Conservation (phyloP, 2,329 filamentous ascomycete genomes). For the Sclerotiophoma versabilis region DNA sequence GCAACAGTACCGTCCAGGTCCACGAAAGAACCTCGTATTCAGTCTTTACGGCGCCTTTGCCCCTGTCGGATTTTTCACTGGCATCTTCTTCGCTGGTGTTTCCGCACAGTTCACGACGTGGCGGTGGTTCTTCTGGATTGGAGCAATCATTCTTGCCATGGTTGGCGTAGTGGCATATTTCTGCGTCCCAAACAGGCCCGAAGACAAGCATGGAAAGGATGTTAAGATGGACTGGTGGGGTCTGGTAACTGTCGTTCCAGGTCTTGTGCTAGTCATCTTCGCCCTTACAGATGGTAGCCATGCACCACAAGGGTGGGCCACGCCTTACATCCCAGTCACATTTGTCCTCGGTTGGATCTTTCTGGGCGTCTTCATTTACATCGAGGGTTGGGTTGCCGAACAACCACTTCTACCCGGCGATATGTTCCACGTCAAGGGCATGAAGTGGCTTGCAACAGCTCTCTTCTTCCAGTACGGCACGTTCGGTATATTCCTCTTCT, state of each 20-base stretch:
- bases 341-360: conserved; percentile 69
- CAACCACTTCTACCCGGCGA: conserved; percentile 74
- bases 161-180: conserved; percentile 38
- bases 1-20: conserved; percentile 67
- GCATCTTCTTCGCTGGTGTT: conserved; percentile 47
- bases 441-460: conserved; percentile 55
- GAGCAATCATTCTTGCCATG: conserved; percentile 43
- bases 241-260: conserved; percentile 51
- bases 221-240: conserved; percentile 51
- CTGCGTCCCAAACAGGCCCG: conserved; percentile 36
- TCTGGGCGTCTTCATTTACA: conserved; percentile 68
- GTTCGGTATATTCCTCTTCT: conserved; percentile 50
- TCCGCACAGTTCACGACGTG: conserved; percentile 40
- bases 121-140: conserved; percentile 47
- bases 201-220: conserved; percentile 16
- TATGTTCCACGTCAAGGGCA: conserved; percentile 73
- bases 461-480: conserved; percentile 56
- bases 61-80: conserved; percentile 55
- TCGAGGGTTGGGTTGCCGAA: conserved; percentile 74
- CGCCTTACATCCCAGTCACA: conserved; percentile 72
- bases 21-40: conserved; percentile 72
- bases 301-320: conserved; percentile 73
- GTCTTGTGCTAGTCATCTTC: conserved; percentile 74
- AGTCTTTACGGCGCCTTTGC: conserved; percentile 64
- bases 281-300: conserved; percentile 77